Conservation (phyloP, 441 rosid genomes). For the Hura crepitans region DNA sequence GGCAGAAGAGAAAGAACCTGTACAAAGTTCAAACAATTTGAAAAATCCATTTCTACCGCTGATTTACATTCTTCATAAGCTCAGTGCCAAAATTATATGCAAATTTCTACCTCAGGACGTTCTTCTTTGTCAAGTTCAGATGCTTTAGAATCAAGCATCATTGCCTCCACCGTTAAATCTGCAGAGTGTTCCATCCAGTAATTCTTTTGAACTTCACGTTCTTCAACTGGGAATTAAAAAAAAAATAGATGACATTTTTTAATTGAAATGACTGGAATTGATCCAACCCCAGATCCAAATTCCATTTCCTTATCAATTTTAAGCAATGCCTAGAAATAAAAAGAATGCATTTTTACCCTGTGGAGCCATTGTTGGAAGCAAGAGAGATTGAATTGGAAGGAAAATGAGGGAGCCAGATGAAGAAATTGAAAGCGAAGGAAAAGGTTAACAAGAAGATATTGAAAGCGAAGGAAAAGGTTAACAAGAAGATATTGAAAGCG, state of each 20-base stretch:
- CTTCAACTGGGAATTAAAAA: constrained; percentile 29
- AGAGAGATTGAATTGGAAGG: not conserved
- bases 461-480: not conserved
- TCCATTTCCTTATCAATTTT: not conserved
- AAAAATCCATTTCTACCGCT: not conserved
- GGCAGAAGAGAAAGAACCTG: constrained; percentile 88
- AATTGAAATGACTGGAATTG: not conserved
- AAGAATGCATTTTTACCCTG: not conserved
- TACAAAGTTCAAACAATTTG: not conserved
- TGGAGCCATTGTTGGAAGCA: constrained; percentile 13
- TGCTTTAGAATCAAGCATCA: constrained; percentile 95
- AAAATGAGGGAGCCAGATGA: not conserved
- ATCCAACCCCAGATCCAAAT: constrained; percentile 1
- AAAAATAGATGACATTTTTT: not conserved
- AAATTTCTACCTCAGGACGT: constrained; percentile 68
- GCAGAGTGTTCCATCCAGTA: constrained; percentile 85
- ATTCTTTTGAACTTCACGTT: constrained; percentile 70
- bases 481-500: too few species aligned
- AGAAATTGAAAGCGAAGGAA: not conserved
- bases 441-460: not conserved
- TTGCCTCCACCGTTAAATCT: constrained; percentile 73
- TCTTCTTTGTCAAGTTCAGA: constrained; percentile 95
- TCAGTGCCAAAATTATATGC: not conserved
- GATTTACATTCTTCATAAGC: not conserved
- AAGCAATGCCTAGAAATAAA: constrained; percentile 12